phyloP scores from a whole-genome alignment of 1,284 basidiomycete genomes.

The Gymnopus androsaceus region DNA sequence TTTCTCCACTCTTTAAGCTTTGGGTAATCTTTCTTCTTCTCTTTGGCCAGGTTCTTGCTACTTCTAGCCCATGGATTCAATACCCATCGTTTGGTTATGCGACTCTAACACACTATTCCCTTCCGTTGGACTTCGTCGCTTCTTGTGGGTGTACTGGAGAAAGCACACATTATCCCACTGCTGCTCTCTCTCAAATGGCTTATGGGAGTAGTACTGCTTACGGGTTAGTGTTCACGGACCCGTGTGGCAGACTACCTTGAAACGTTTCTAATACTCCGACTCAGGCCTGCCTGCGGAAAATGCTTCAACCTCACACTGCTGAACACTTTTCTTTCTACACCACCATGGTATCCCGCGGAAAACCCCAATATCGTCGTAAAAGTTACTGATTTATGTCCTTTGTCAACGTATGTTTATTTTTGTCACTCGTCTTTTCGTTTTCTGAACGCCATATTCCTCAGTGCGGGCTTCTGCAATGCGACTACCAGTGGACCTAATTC shows the following conservation, averaged over 20 bases:
- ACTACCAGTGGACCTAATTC: conserved; percentile 58
- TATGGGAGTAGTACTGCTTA: conserved; percentile 74
- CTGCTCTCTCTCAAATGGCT: conserved; percentile 74
- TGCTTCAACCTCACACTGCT: conserved; percentile 78
- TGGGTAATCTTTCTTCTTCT: conserved; percentile 14
- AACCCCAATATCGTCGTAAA: conserved; percentile 71
- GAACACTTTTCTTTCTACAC: conserved; percentile 62
- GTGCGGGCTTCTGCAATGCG: conserved; percentile 70
- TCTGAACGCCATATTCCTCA: too few species aligned
- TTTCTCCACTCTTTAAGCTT: conserved; percentile 12
- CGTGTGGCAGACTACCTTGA: neutral
- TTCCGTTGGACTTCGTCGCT: conserved; percentile 45
- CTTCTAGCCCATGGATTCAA: conserved; percentile 64
- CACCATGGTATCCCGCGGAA: conserved; percentile 69
- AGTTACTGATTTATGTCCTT: conserved; percentile 73
- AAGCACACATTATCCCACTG: conserved; percentile 50
- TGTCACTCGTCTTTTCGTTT: too few species aligned
- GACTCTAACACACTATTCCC: conserved; percentile 63
- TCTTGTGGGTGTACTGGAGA: neutral
- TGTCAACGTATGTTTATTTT: too few species aligned
- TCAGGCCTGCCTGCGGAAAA: conserved; percentile 64
- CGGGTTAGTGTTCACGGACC: conserved; percentile 37
- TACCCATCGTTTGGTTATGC: conserved; percentile 57
- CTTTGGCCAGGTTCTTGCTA: conserved; percentile 14
- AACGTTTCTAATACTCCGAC: neutral